Evolutionary conservation across 441 rosid genomes (phyloP).

Genomic region (Adansonia madagascariensis): DNA sequence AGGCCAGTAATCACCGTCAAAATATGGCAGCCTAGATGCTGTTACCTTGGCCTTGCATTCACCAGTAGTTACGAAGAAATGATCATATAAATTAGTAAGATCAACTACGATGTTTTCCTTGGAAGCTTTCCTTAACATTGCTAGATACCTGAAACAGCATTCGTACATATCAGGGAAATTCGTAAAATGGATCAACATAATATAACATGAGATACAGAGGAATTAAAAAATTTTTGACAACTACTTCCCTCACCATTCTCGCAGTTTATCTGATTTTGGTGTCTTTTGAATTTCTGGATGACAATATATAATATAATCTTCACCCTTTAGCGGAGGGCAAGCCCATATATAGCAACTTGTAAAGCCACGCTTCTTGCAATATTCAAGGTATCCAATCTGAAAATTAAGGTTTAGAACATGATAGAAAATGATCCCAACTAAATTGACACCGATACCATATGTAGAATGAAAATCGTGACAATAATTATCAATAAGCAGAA

Average conservation of each 20-base stretch:
- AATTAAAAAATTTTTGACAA: slow-evolving; percentile 2
- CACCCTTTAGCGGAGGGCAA: slow-evolving; percentile 98
- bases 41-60: slow-evolving; percentile 95
- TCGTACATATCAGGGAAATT: slow-evolving; percentile 20
- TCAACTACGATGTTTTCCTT: slow-evolving; percentile 90
- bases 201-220: background rate
- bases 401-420: slow-evolving; percentile 27
- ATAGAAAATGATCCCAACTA: slow-evolving; percentile 17
- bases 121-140: slow-evolving; percentile 88
- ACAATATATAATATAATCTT: slow-evolving; percentile 96
- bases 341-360: slow-evolving; percentile 99
- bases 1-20: slow-evolving; percentile 99
- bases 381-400: slow-evolving; percentile 98
- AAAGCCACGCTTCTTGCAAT: slow-evolving; percentile 98
- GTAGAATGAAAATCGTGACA: slow-evolving; percentile 26
- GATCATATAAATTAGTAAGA: slow-evolving; percentile 89
- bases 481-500: slow-evolving; percentile 5
- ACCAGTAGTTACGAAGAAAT: slow-evolving; percentile 81
- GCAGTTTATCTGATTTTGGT: slow-evolving; percentile 96
- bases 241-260: slow-evolving; percentile 80
- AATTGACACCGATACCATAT: slow-evolving; percentile 13
- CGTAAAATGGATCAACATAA: slow-evolving; percentile 4
- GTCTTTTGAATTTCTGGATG: slow-evolving; percentile 99
- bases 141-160: slow-evolving; percentile 70
- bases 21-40: slow-evolving; percentile 98